phyloP scores from a whole-genome alignment of 176 grass and related monocot species.

The Eragrostis curvula region DNA sequence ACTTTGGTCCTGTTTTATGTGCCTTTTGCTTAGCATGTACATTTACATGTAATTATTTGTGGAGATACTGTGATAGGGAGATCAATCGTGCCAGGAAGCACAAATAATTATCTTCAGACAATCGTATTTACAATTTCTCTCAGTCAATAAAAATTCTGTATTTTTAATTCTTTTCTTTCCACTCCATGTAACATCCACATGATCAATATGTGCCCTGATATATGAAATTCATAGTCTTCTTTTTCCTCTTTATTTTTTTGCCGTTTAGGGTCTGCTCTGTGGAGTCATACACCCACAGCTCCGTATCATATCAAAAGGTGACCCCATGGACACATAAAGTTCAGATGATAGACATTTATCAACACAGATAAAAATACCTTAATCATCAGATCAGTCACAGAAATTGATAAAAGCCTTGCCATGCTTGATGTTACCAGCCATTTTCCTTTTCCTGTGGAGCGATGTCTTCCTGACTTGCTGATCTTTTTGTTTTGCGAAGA shows the following conservation, averaged over 20 bases:
- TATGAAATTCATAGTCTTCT: not conserved
- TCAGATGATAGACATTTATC: conserved; percentile 33
- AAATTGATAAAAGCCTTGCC: conserved; percentile 83
- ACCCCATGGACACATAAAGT: conserved; percentile 36
- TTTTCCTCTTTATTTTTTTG: not conserved
- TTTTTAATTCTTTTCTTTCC: not conserved
- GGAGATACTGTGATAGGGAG: not conserved
- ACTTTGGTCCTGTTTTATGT: not conserved
- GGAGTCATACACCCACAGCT: not conserved
- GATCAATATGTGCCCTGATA: not conserved
- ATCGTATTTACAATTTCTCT: not conserved
- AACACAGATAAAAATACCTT: conserved; percentile 67
- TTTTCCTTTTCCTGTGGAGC: conserved; percentile 96
- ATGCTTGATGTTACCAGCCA: conserved; percentile 93
- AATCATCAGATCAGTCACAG: conserved; percentile 83
- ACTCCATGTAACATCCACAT: not conserved
- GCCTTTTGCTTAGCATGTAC: not conserved
- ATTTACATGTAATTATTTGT: conserved; percentile 1
- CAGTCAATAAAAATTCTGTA: not conserved
- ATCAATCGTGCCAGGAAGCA: conserved; percentile 5
- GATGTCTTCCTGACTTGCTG: conserved; percentile 67
- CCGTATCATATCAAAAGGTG: not conserved
- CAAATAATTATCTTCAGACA: not conserved
- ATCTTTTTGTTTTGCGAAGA: conserved; percentile 61
- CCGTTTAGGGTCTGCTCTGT: not conserved